Base-by-base conservation (phyloP, 2,329 filamentous ascomycete species). In the Fusarium sp. region DNA sequence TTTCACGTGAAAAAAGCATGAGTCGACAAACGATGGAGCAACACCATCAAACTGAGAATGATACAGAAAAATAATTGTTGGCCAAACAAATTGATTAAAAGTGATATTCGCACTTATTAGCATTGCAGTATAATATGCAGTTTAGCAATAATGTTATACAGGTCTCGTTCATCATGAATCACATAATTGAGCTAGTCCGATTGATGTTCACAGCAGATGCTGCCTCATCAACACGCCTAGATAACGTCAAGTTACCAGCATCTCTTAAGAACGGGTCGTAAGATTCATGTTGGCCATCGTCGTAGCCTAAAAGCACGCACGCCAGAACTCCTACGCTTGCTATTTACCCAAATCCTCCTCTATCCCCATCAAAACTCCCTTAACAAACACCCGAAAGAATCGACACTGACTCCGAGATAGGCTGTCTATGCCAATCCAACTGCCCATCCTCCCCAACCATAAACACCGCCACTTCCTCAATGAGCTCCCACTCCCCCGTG, bases 391-490 rank as follows among this genome's bases (percentile, higher is more conserved):
- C 74, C 3, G 77, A 78, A 18, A 78, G 65, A 41, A 78, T 78
- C 20, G 77, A 78, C 3, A 65, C 66, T 35, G 80, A 79, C 12
- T 81, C 79, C 5, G 83, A 83, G 17, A 84, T 77, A 3, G 83
- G 81, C 42, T 82, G 82, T 39, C 79, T 71, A 28, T 77, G 73
- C 83, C 83, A 85, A 8, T 75, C 65, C 17, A 84, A 59, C 5
- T 67, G 75, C 18, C 82, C 82, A 36, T 84, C 77, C 2, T 72
- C 53, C 1, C 69, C 69, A 9, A 83, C 79, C 15, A 62, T 63
- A 51, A 81, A 81, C 10, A 79, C 75, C 1, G 83, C 82, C 14
- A 74, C 77, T 68, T 85, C 83, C 63, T 85, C 83, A 0, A 85
- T 72, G 28, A 84, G 72, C 36, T 79, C 80, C 83, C 83, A 85